Evolutionary conservation across 441 rosid species (phyloP), one percentile per base, ranked within the genome.

Genomic region (Erodium moschatum): DNA sequence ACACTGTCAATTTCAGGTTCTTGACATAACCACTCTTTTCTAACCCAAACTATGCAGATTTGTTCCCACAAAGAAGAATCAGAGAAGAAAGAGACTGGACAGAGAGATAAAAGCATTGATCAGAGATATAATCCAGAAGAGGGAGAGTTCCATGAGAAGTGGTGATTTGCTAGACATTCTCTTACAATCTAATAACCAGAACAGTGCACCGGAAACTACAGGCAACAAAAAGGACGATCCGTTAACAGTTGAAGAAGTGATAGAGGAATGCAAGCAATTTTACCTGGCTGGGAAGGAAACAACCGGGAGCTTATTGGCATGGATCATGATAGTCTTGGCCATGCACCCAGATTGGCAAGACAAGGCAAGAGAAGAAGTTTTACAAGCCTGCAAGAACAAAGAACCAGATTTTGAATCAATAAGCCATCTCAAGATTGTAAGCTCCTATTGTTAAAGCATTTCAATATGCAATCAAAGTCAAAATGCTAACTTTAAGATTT

Each of bases 311-410:
- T 76, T 58, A 80, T 68, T 81, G 64, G 81, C 85, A 42, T 81
- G 83, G 86, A 73, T 81, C 0, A 73, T 75, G 35, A 65, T 82
- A 35, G 76, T 84, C 65, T 64, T 82, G 44, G 79, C 86, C n/a
- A 66, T 84, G 84, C 87, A 86, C 72, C 85, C 79, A 2, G 80
- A 79, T 27, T 84, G 87, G 87, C 87, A 84, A 74, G 81, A 82
- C 20, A 81, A 72, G 75, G 86, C 87, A 20, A 81, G 84, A 50
- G 78, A 78, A 29, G 85, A 82, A 76, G 83, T 84, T 63, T 29
- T 73, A 18, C 74, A 35, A 63, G 80, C 69, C 56, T 82, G 80
- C 52, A 70, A 77, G 21, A 71, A 77, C 44, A 74, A 67, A 1
- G 70, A 74, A 68, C 79, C 78, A 0, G 69, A 81, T 71, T 78